These are phyloP conservation scores for Polytrichum formosum DNA, from an alignment of 225 moss, liverwort and hornwort genomes.

Conservation along the genomic window DNA sequence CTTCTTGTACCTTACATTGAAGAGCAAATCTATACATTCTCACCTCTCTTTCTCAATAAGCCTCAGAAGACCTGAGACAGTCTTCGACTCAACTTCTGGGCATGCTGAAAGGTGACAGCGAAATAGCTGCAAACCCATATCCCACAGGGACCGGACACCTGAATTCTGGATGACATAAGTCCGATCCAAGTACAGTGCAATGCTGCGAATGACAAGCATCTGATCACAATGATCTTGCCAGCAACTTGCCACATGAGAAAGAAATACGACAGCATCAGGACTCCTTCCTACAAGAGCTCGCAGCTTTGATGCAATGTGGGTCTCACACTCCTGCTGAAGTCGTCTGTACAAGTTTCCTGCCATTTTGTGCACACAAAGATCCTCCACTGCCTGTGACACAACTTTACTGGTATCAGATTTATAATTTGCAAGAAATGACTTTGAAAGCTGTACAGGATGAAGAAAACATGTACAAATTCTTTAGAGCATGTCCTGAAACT, in stretches of 20 bases:
- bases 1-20: too few relatives aligned
- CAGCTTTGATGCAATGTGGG: slow-evolving; percentile 72
- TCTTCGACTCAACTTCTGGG: slow-evolving; percentile 98
- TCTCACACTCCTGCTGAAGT: slow-evolving; percentile 98
- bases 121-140: slow-evolving; percentile 97
- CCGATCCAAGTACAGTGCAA: slow-evolving; percentile 93
- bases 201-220: slow-evolving; percentile 98
- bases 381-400: slow-evolving; percentile 77
- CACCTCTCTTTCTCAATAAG: slow-evolving; percentile 97
- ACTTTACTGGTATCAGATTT: background rate
- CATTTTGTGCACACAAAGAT: slow-evolving; percentile 98
- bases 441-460: too few relatives aligned
- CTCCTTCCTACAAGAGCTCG: slow-evolving; percentile 80
- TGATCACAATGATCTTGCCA: slow-evolving; percentile 99
- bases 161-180: slow-evolving; percentile 97
- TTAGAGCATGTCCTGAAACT: too few relatives aligned
- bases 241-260: slow-evolving; percentile 93
- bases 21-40: slow-evolving; percentile 1
- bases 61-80: slow-evolving; percentile 82
- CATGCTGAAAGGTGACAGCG: slow-evolving; percentile 90
- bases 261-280: slow-evolving; percentile 94
- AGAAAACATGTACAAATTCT: too few relatives aligned
- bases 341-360: slow-evolving; percentile 87
- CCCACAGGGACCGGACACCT: slow-evolving; percentile 96
- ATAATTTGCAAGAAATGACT: too few relatives aligned